A percentile compares a stretch with the other conserved stretches of the same genome.
Conservation (phyloP, 371 early-diverging fungal species). For the Mortierella sp. region DNA sequence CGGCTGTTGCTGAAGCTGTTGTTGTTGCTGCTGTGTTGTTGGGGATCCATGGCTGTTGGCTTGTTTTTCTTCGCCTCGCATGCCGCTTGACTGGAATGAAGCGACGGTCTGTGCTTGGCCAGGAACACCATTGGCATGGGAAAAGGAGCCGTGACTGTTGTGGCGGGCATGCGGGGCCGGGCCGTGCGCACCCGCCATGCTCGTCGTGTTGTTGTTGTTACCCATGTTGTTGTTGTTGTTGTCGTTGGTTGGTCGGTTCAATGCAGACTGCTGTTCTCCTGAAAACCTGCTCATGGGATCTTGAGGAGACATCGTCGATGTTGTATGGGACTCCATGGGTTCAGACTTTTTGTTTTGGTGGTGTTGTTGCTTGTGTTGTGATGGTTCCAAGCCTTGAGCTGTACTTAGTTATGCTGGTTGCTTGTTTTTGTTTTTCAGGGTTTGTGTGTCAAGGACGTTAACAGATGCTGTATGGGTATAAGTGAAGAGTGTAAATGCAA, state of each 20-base stretch:
- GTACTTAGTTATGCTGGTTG: background rate
- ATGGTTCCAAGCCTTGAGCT: no score
- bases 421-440: background rate
- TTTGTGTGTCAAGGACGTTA: background rate
- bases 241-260: background rate
- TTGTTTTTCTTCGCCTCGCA: background rate
- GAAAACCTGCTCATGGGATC: background rate
- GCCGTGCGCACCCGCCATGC: background rate
- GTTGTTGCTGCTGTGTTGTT: constrained; percentile 1
- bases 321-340: background rate
- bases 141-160: background rate
- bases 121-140: background rate
- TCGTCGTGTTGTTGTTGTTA: background rate
- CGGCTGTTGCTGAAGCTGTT: background rate
- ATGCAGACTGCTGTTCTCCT: background rate
- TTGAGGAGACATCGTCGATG: background rate
- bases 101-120: constrained; percentile 3
- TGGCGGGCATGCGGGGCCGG: background rate
- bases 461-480: background rate
- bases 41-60: background rate
- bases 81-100: background rate
- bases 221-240: background rate
- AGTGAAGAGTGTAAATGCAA: background rate
- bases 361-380: background rate
- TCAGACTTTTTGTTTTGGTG: background rate